Evolutionary conservation across 441 rosid species (phyloP), one percentile per base, ranked within the genome.

Genomic region (Eruca vesicaria): DNA sequence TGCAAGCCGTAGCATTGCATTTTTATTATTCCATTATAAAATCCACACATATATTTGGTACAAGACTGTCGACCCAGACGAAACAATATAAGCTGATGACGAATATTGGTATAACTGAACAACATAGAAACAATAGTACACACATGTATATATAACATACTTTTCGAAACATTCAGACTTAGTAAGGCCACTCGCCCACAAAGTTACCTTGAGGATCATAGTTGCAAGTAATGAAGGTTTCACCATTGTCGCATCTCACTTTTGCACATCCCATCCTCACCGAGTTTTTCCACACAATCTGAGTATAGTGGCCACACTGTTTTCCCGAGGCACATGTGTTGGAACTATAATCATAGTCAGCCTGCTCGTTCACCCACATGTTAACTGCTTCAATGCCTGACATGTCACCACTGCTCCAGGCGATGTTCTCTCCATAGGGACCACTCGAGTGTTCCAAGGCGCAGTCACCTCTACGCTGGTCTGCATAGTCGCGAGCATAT

Each of bases 271-370:
- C 85, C 20, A 77, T 1, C 29, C 12, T 75, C 38, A 0, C 53
- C 1, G 86, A 56, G 43, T 72, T 71, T 41, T 33, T 50, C 83
- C 82, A 84, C 35, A 84, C 81, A 16, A 81, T 59, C 45, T 84
- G 87, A 61, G 80, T 81, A 35, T 79, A 81, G 29, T 81, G 83
- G 7, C 74, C 69, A 43, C 85, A 84, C 0, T 18, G n/a, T 26
- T 38, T n/a, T 0, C 14, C 20, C 4, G 43, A 3, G 18, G 71
- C 65, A 31, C 88, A 83, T n/a, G 79, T 20, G 38, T 78, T 79
- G 2, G 83, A 71, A 35, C 29, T 0, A 10, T 66, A 79, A 29
- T 81, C 20, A 45, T 84, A 80, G 52, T 80, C 10, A 3, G 15
- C 7, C 28, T 65, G 36, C 35, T 82, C 84, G 8, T n/a, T 8